Evolutionary conservation across 306 rosid species (phyloP), one percentile per base, ranked within the genome.

Genomic region (Cajanus cajan): DNA sequence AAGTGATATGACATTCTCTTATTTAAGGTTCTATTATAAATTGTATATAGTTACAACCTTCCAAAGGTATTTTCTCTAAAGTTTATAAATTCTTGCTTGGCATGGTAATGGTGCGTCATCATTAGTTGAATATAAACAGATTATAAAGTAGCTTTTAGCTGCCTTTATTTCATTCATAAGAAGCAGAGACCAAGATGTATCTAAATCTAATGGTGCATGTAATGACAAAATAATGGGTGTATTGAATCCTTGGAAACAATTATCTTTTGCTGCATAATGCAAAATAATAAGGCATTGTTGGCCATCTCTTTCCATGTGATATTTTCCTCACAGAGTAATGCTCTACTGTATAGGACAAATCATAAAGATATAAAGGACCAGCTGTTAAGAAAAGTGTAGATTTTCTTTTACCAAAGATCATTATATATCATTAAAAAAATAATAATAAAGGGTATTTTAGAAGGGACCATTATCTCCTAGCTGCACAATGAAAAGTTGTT

Each of bases 241-340:
- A 2, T 34, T 5, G 36, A 34, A 68, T 40, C 76, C 50, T 69
- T 18, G 41, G 71, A 47, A 57, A 57, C 4, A 41, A 54, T 70
- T 19, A 63, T 47, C 65, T 59, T 70, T 71, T 70, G 64, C n/a
- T 33, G 83, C 63, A 71, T 44, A 34, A 31, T 69, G 70, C 82
- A 78, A 16, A 52, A 78, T 18, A 52, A 68, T 55, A 18, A 54
- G 31, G 55, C 24, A 54, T 15, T 67, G 59, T 18, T 28, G 9
- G 24, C 43, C 24, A 64, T 34, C 19, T 64, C 71, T 78, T 68
- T 43, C 19, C 37, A 68, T 39, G 48, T 78, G 82, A 68, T 50
- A 11, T 47, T 77, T 25, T 14, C 21, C 34, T 51, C 66, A 9
- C 2, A 76, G 21, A 52, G 33, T 52, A 18, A n/a, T 77, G 62